Conservation (phyloP, 352 stramenopile genomes). For the Globisporangium irregulare region DNA sequence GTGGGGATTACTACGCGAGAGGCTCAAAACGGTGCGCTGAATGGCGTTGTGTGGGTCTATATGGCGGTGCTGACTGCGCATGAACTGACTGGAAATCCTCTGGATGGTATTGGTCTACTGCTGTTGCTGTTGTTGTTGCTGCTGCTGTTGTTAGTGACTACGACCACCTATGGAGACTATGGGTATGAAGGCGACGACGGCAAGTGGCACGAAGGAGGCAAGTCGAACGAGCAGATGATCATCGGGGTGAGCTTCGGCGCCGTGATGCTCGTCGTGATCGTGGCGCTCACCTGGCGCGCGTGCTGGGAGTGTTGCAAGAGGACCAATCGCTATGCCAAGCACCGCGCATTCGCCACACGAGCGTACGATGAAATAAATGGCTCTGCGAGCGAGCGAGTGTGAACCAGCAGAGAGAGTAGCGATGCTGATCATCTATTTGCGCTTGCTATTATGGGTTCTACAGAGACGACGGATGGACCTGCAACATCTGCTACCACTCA, state of each 20-base stretch:
- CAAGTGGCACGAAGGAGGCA: slow-evolving; percentile 15
- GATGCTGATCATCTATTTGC: slow-evolving; percentile 2
- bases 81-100: not conserved
- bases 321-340: slow-evolving; percentile 27
- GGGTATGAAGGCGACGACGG: slow-evolving; percentile 16
- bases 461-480: slow-evolving; percentile 48
- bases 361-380: slow-evolving; percentile 24
- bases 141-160: slow-evolving; percentile 3
- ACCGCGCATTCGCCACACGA: slow-evolving; percentile 47
- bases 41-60: not conserved
- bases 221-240: slow-evolving; percentile 25
- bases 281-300: slow-evolving; percentile 48
- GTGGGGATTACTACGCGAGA: not conserved
- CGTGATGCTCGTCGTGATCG: slow-evolving; percentile 32
- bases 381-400: not conserved
- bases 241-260: slow-evolving; percentile 32
- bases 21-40: not conserved
- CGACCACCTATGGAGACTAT: slow-evolving; percentile 4
- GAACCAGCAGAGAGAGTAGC: not conserved
- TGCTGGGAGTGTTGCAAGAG: slow-evolving; percentile 48
- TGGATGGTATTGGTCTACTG: not conserved
- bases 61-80: not conserved
- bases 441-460: not conserved
- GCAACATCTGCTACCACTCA: slow-evolving; percentile 48
- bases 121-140: not conserved